Evolutionary conservation across 1,139 yeast species (phyloP).

Genomic region (Yamadazyma songkhlaensis): DNA sequence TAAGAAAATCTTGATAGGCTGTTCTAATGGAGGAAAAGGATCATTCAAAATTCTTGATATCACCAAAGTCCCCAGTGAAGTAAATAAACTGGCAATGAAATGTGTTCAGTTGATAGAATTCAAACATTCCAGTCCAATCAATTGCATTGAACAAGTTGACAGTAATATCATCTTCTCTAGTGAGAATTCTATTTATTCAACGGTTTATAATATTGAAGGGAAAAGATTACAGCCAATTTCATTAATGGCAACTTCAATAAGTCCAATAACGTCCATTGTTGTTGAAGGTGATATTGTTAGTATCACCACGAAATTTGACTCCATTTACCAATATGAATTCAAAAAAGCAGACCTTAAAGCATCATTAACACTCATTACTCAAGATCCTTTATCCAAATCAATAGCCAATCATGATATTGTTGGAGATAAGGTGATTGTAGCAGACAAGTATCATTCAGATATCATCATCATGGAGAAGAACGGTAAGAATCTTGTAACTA

Average conservation of each 20-base stretch:
- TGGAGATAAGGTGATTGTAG: slow-evolving; percentile 27
- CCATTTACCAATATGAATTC: slow-evolving; percentile 29
- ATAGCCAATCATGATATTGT: slow-evolving; percentile 37
- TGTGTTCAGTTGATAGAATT: slow-evolving; percentile 39
- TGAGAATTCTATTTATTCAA: slow-evolving; percentile 30
- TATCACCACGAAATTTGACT: slow-evolving; percentile 41
- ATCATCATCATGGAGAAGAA: slow-evolving; percentile 26
- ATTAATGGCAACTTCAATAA: slow-evolving; percentile 27
- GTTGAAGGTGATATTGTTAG: slow-evolving; percentile 21
- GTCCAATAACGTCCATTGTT: slow-evolving; percentile 35
- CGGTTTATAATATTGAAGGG: slow-evolving; percentile 37
- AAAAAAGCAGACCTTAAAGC: slow-evolving; percentile 8
- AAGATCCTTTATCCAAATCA: slow-evolving; percentile 37
- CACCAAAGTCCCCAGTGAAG: slow-evolving; percentile 18
- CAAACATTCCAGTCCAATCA: slow-evolving; percentile 32
- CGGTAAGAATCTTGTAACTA: slow-evolving; percentile 9
- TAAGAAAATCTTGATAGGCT: slow-evolving; percentile 43
- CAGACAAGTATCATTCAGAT: slow-evolving; percentile 44
- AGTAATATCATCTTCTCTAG: slow-evolving; percentile 33
- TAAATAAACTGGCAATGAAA: slow-evolving; percentile 16
- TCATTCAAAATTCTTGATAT: slow-evolving; percentile 44
- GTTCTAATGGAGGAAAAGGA: slow-evolving; percentile 25
- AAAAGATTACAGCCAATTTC: slow-evolving; percentile 35
- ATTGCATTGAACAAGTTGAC: slow-evolving; percentile 36
- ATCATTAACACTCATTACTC: slow-evolving; percentile 15